Evolutionary conservation across 495 filamentous ascomycete genomes (phyloP), one percentile per base, ranked within the genome.

Genomic region (Oidiodendron maius): DNA sequence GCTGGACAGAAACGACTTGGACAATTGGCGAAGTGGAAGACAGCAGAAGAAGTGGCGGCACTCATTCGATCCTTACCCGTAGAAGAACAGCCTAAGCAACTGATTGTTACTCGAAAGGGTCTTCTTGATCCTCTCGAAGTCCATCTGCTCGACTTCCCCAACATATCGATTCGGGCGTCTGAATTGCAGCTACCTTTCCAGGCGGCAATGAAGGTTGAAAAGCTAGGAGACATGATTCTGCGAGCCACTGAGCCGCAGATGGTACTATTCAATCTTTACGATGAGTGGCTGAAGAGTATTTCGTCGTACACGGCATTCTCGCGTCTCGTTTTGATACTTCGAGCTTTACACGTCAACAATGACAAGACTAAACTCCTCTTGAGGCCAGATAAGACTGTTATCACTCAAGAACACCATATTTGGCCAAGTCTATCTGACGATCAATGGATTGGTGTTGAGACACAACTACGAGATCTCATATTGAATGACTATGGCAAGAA

Each of bases 151-250:
- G 94, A 99, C 64, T 99, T 99, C 75, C 94, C 94, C 35, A 99
- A 99, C 60, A 99, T 99, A 52, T 96, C 91, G 9, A 99, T 99
- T 55, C 89, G 94, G 56, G 94, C 94, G 34, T 99, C 94, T 0
- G 94, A 99, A 69, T 71, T 99, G 48, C 94, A 99, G 66, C 71
- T 99, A 50, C 94, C 94, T 4, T 99, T 99, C 86, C 94, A 99
- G 65, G 94, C 94, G 38, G 94, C 94, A 3, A 99, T 99, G 94
- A 99, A 97, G 75, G 91, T 99, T 32, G 94, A 99, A 69, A 97
- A 96, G 64, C 75, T 99, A 23, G 94, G 91, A 48, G 94, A 99
- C 63, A 96, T 99, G 94, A 99, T 99, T 60, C 74, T 99, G 34
- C 86, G 90, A 44, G 94, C 94, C 11, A 97, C 94, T 0, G 94